Base-by-base conservation (phyloP, 164 flowering plant genomes). In the Cinnamomum micranthum region DNA sequence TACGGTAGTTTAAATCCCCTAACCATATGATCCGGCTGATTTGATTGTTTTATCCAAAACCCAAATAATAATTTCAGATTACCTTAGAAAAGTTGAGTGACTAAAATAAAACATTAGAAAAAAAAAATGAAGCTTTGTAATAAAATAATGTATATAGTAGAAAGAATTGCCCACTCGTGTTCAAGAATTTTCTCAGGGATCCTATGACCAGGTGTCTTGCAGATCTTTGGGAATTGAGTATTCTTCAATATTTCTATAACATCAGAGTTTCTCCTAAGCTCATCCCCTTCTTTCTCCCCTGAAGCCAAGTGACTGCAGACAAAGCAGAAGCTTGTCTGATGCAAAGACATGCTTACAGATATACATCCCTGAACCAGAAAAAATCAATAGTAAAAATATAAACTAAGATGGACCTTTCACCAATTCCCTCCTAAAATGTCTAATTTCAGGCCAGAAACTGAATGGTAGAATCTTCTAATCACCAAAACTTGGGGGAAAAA, bases 211-310 rank as follows among this genome's bases (percentile, higher is more conserved):
- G 87, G 80, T 7, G 68, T 70, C 82, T 78, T 90, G 85, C 94
- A 89, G 15, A 82, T 85, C 80, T 73, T 86, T 1, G 85, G 85
- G 71, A 91, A 91, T 72, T 87, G 91, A n/a, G 94, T 91, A 77
- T 77, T 86, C 52, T 82, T 91, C 20, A 93, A 80, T 71, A 87
- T 93, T 79, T 93, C 96, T 7, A 85, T 78, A 11, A 91, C 97
- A 72, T 93, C 96, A 20, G 74, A 78, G 69, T 93, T 93, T 73
- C 97, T 86, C 74, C 92, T 74, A 23, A 86, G 86, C 82, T 91
- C 96, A 71, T 93, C 96, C 1, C 97, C 97, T 79, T 91, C 96
- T 81, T 86, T 90, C 83, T 93, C 95, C 20, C 98, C 98, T 0
- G 98, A 93, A 19, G 98, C 94, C 81, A 93, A 82, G 79, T 93